Conservation (phyloP, 2,329 filamentous ascomycete genomes). For the Aspergillus terreus region DNA sequence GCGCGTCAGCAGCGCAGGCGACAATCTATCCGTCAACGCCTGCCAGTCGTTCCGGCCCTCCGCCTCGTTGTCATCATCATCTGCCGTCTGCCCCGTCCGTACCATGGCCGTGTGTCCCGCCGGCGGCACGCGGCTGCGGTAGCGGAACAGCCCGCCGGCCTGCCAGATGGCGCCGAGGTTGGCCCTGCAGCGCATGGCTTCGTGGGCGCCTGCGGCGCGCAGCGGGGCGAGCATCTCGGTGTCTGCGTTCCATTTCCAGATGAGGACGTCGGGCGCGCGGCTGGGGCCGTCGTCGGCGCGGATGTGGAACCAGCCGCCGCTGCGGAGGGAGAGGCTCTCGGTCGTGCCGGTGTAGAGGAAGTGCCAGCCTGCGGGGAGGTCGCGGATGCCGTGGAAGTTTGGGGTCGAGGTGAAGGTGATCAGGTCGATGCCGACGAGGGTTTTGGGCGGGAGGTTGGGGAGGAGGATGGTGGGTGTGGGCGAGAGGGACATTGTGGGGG, state of each 20-base stretch:
- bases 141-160: conserved; percentile 42
- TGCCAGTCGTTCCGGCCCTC: conserved; percentile 53
- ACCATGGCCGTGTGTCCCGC: not conserved
- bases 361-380: conserved; percentile 56
- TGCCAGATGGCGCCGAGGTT: conserved; percentile 57
- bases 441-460: conserved; percentile 43
- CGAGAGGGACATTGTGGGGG: conserved; percentile 6
- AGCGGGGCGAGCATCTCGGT: conserved; percentile 36
- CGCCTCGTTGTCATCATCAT: conserved; percentile 24
- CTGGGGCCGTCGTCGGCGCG: conserved; percentile 18
- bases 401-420: conserved; percentile 61
- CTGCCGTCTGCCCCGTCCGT: conserved; percentile 6
- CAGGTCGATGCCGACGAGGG: conserved; percentile 50
- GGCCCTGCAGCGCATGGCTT: conserved; percentile 50
- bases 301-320: conserved; percentile 60
- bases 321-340: conserved; percentile 56
- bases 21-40: conserved; percentile 50
- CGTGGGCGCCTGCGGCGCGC: conserved; percentile 37
- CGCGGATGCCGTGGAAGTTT: conserved; percentile 59
- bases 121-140: conserved; percentile 36
- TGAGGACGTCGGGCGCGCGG: conserved; percentile 41
- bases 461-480: conserved; percentile 43
- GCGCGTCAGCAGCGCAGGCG: conserved; percentile 46
- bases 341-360: conserved; percentile 60
- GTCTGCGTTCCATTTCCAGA: conserved; percentile 53